Conservation (phyloP, 345 rosid species). For the Salix udensis region DNA sequence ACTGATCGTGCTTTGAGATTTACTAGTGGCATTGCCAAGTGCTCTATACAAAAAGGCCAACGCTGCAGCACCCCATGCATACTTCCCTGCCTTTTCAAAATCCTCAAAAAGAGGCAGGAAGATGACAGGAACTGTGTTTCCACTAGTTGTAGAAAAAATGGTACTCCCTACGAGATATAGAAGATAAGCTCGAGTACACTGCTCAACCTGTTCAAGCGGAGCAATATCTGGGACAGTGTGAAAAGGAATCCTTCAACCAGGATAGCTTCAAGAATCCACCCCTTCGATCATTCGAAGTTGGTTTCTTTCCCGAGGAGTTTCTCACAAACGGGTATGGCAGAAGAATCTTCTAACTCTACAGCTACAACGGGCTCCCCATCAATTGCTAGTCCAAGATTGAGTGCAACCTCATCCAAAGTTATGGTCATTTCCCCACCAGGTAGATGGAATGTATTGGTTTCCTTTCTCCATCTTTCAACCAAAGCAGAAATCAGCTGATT, state of each 20-base stretch:
- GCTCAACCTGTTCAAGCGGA: constrained; percentile 51
- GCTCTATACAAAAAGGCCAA: constrained; percentile 87
- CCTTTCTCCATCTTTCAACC: constrained; percentile 97
- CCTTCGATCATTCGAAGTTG: constrained; percentile 67
- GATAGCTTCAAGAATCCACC: constrained; percentile 97
- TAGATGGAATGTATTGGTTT: constrained; percentile 87
- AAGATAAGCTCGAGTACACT: constrained; percentile 77
- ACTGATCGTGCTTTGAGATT: constrained; percentile 89
- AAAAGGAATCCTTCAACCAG: constrained; percentile 86
- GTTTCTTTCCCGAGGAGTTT: constrained; percentile 63
- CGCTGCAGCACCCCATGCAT: constrained; percentile 96
- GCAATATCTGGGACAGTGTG: constrained; percentile 68
- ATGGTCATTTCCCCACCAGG: constrained; percentile 87
- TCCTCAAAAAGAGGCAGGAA: constrained; percentile 78
- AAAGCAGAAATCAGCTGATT: constrained; percentile 88
- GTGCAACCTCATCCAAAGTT: constrained; percentile 69
- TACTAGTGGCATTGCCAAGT: constrained; percentile 90
- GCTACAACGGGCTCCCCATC: constrained; percentile 91
- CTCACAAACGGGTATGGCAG: constrained; percentile 63
- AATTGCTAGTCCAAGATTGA: constrained; percentile 71
- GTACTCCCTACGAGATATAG: constrained; percentile 88
- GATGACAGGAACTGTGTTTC: constrained; percentile 94
- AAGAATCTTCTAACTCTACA: constrained; percentile 48
- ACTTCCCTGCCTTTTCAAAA: constrained; percentile 77
- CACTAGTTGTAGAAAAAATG: constrained; percentile 85